Conservation (phyloP, 108 stramenopile genomes). For the Cyclotella atomus region DNA sequence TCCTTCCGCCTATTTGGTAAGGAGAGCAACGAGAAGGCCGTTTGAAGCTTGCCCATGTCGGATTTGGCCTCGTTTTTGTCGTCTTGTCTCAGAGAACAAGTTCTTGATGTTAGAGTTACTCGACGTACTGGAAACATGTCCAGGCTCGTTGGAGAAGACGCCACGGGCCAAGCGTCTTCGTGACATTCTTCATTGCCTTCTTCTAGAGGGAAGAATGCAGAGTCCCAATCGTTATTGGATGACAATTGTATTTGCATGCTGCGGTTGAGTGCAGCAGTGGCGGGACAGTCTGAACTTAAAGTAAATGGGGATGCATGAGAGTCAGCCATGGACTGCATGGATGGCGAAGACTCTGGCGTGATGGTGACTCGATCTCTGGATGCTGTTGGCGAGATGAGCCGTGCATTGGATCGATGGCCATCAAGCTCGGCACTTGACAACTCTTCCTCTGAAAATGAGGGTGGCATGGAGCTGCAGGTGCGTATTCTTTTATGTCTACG, state of each 20-base stretch:
- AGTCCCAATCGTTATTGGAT: constrained; percentile 1
- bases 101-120: background rate
- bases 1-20: background rate
- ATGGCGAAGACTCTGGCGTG: constrained; percentile 12
- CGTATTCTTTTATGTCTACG: constrained; percentile 3
- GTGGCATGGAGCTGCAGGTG: background rate
- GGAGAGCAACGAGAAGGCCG: constrained; percentile 7
- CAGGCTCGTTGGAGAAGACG: background rate
- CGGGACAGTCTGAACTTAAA: background rate
- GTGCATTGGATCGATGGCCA: background rate
- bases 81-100: background rate
- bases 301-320: background rate
- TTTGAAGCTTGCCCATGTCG: background rate
- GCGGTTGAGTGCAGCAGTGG: constrained; percentile 4
- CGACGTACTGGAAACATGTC: background rate
- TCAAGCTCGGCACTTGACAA: background rate
- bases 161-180: background rate
- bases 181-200: background rate
- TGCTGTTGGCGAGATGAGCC: background rate
- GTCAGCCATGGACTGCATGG: background rate
- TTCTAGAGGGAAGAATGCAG: background rate
- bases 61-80: background rate
- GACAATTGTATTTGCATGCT: background rate
- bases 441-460: background rate
- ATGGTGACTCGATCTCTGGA: background rate